phyloP scores from a whole-genome alignment of 345 rosid genomes.

The Ricinus communis region DNA sequence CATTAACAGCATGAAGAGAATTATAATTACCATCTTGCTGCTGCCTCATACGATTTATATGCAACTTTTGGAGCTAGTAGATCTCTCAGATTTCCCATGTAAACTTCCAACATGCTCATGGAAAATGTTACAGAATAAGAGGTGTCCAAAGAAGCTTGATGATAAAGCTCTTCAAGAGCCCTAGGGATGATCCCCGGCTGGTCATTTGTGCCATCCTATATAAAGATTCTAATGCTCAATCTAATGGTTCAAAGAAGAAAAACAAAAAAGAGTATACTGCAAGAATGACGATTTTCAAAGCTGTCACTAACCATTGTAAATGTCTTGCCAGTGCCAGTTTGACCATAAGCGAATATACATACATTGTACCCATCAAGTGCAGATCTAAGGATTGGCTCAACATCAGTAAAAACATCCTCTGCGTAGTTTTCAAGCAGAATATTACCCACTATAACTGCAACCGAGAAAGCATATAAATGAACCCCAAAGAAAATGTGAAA shows the following conservation, averaged over 20 bases:
- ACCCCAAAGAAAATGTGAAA: background rate
- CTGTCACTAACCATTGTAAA: conserved; percentile 70
- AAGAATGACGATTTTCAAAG: conserved; percentile 4
- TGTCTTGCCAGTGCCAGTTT: conserved; percentile 95
- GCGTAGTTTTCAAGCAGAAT: conserved; percentile 46
- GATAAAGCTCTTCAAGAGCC: conserved; percentile 66
- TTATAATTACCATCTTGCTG: conserved; percentile 48
- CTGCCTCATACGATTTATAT: conserved; percentile 40
- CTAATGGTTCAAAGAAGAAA: background rate
- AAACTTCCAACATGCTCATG: conserved; percentile 95
- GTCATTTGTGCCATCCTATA: conserved; percentile 70
- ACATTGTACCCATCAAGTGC: conserved; percentile 93
- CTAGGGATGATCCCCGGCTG: conserved; percentile 78
- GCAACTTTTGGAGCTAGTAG: conserved; percentile 62
- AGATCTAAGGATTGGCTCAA: conserved; percentile 76
- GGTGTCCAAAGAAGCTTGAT: conserved; percentile 43
- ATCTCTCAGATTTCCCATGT: conserved; percentile 80
- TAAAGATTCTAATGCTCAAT: conserved; percentile 15
- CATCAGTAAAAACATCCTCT: conserved; percentile 81
- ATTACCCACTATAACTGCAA: conserved; percentile 35
- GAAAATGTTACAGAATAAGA: conserved; percentile 55
- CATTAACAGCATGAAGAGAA: background rate
- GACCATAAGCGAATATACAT: conserved; percentile 88
- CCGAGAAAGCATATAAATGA: background rate
- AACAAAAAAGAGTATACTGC: background rate